Evolutionary conservation across 2,329 filamentous ascomycete species (phyloP).

Genomic region (Balansia obtecta): DNA sequence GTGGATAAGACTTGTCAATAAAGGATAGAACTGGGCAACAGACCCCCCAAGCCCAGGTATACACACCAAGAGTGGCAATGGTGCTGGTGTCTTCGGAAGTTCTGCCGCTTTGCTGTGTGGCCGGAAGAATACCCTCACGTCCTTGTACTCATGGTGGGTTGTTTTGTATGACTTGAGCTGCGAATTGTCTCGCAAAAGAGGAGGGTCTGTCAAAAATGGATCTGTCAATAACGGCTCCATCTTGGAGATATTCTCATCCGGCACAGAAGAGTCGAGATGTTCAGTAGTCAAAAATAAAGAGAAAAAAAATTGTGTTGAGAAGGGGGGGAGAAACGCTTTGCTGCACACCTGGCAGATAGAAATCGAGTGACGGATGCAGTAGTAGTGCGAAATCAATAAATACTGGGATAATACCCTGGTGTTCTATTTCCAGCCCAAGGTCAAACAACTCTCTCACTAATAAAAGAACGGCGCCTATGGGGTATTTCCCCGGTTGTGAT

Average conservation of each 20-base stretch:
- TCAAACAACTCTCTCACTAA: too few species aligned
- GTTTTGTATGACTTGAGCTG: constrained; percentile 62
- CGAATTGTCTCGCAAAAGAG: constrained; percentile 69
- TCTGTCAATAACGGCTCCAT: constrained; percentile 35
- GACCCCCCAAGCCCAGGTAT: constrained; percentile 91
- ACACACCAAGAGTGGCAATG: constrained; percentile 77
- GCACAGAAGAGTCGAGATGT: background rate
- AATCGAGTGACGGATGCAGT: background rate
- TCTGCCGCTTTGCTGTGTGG: constrained; percentile 73
- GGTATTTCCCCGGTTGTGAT: too few species aligned
- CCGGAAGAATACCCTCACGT: constrained; percentile 71
- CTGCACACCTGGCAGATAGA: background rate
- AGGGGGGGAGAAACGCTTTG: background rate
- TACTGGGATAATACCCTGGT: too few species aligned
- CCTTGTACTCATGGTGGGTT: constrained; percentile 54
- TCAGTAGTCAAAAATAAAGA: constrained; percentile 1
- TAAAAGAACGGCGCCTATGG: too few species aligned
- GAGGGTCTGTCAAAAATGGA: constrained; percentile 53
- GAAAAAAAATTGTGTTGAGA: background rate
- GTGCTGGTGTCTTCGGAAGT: constrained; percentile 44
- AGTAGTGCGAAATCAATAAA: background rate
- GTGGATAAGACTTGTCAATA: constrained; percentile 72
- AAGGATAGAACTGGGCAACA: constrained; percentile 70
- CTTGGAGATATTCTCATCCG: constrained; percentile 2
- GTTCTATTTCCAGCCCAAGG: too few species aligned